phyloP scores from a whole-genome alignment of 1,139 yeast species.

The Blastobotrys proliferans region DNA sequence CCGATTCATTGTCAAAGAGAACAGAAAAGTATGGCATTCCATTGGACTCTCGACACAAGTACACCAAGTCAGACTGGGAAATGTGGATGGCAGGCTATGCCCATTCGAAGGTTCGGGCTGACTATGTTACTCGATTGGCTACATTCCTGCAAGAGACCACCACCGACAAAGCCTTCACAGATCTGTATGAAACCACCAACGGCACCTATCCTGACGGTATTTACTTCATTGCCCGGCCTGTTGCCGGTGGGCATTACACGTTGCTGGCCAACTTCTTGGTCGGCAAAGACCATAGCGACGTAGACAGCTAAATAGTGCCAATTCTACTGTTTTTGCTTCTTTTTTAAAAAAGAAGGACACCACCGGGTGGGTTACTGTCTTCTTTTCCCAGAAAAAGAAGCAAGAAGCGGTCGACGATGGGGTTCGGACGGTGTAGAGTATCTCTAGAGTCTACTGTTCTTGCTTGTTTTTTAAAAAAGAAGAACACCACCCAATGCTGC shows the following conservation, averaged over 20 bases:
- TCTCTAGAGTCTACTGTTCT: no score
- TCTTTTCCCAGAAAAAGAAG: no score
- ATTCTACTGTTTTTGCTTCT: no score
- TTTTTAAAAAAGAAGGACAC: no score
- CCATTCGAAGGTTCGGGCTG: not conserved
- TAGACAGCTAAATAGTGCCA: not conserved
- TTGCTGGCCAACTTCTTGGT: not conserved
- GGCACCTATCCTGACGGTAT: not conserved
- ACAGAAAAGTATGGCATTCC: constrained; percentile 5
- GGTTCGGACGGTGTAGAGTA: no score
- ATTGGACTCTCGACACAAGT: constrained; percentile 7
- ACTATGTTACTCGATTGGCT: constrained; percentile 4
- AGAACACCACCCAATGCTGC: no score
- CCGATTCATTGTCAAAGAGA: not conserved
- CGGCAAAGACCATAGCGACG: not conserved
- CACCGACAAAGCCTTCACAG: constrained; percentile 5
- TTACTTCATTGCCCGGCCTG: constrained; percentile 6
- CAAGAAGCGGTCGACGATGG: no score
- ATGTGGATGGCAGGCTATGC: constrained; percentile 6
- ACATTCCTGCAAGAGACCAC: constrained; percentile 4
- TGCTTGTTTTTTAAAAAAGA: no score
- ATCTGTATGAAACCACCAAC: constrained; percentile 4
- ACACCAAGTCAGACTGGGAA: constrained; percentile 12
- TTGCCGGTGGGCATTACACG: constrained; percentile 8
- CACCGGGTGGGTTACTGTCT: no score